A percentile compares a stretch with the other conserved stretches of the same genome.
Conservation (phyloP, 2,329 filamentous ascomycete genomes). For the Fusarium subtropicale region DNA sequence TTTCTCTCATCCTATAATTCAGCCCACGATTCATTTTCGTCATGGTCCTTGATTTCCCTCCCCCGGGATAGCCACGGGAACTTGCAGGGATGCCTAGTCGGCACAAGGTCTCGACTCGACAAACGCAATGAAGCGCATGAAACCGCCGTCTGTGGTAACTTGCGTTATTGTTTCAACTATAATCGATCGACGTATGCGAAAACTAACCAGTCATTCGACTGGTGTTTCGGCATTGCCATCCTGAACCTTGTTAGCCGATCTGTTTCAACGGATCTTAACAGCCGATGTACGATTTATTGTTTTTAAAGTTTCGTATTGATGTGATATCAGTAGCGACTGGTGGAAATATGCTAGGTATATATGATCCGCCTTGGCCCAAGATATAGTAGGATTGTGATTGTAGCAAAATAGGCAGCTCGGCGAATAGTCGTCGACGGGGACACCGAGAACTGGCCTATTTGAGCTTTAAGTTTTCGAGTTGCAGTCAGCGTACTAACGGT, state of each 20-base stretch:
- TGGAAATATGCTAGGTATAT: constrained; percentile 17
- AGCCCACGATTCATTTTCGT: not conserved
- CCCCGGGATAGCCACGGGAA: constrained; percentile 15
- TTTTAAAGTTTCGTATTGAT: constrained; percentile 18
- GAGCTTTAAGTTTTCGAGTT: not conserved
- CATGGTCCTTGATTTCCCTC: constrained; percentile 17
- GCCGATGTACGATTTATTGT: constrained; percentile 1
- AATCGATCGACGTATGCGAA: not conserved
- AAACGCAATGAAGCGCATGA: constrained; percentile 6
- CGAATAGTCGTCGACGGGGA: constrained; percentile 3
- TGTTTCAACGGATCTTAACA: constrained; percentile 17
- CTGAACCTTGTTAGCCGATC: not conserved
- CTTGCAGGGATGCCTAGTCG: constrained; percentile 22
- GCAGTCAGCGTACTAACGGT: not conserved
- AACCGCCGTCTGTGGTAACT: constrained; percentile 6
- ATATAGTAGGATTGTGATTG: not conserved
- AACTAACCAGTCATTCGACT: constrained; percentile 7
- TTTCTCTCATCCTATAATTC: not conserved
- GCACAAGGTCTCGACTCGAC: not conserved
- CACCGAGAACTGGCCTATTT: constrained; percentile 12
- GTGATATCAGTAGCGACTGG: constrained; percentile 17
- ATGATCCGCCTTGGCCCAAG: not conserved
- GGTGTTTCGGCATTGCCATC: constrained; percentile 2
- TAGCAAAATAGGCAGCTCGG: constrained; percentile 22
- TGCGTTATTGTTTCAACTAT: not conserved